phyloP scores from a whole-genome alignment of 306 rosid genomes.

The Fragaria iinumae region DNA sequence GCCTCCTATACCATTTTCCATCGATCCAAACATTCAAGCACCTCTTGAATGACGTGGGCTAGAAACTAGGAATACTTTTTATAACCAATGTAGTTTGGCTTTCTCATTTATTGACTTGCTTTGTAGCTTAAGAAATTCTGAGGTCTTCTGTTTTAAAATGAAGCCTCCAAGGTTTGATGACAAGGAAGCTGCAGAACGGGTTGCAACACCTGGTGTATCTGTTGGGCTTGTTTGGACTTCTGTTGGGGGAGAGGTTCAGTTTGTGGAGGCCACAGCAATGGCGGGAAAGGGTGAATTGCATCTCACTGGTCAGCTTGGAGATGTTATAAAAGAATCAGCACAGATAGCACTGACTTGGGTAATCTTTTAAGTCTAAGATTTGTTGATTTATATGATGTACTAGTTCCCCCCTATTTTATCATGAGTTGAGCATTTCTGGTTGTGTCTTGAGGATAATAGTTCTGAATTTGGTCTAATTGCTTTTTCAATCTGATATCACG shows the following conservation, averaged over 20 bases:
- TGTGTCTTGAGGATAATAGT: background rate
- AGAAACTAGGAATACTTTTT: constrained; percentile 9
- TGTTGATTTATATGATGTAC: constrained; percentile 21
- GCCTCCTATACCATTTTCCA: background rate
- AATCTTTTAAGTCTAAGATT: constrained; percentile 30
- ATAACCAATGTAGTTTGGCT: background rate
- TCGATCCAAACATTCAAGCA: constrained; percentile 8
- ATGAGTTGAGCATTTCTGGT: constrained; percentile 5
- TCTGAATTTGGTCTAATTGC: background rate
- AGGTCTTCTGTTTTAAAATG: constrained; percentile 20
- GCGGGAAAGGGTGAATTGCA: constrained; percentile 91
- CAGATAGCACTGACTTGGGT: constrained; percentile 99
- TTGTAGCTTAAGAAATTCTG: background rate
- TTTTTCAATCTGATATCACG: background rate
- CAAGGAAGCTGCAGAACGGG: constrained; percentile 86
- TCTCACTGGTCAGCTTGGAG: constrained; percentile 98
- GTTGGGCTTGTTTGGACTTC: constrained; percentile 98
- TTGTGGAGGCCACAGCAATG: constrained; percentile 94
- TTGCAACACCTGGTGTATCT: constrained; percentile 75
- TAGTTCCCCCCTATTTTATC: background rate
- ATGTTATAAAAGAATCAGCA: constrained; percentile 96
- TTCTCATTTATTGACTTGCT: constrained; percentile 6
- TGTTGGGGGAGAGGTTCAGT: constrained; percentile 98
- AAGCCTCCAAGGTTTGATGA: constrained; percentile 97
- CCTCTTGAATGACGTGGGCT: background rate